A percentile compares a stretch with the other conserved stretches of the same genome.
phyloP scores from a whole-genome alignment of 371 early-diverging fungal genomes.

The Rhizopus delemar region DNA sequence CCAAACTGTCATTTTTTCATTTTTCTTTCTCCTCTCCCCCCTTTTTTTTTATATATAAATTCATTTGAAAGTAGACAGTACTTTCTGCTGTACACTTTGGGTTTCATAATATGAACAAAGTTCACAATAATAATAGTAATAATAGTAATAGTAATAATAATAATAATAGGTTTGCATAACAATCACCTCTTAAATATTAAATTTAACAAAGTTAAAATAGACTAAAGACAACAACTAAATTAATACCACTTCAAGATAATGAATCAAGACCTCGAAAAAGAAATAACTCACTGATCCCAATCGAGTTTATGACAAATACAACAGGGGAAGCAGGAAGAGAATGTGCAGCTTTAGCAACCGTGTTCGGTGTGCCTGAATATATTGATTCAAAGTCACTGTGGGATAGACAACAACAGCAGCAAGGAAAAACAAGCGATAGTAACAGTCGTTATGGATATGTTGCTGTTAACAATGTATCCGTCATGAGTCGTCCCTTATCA shows the following conservation, averaged over 20 bases:
- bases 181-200: too few species aligned
- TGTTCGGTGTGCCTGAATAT: slow-evolving; percentile 54
- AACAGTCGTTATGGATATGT: slow-evolving; percentile 16
- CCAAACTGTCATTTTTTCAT: neutral
- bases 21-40: neutral
- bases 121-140: too few species aligned
- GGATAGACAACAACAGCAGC: slow-evolving; percentile 34
- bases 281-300: slow-evolving; percentile 45
- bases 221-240: slow-evolving; percentile 5
- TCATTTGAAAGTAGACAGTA: too few species aligned
- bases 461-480: slow-evolving; percentile 14
- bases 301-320: slow-evolving; percentile 39
- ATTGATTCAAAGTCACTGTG: slow-evolving; percentile 48
- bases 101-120: too few species aligned
- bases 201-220: too few species aligned
- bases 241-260: slow-evolving; percentile 24
- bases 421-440: slow-evolving; percentile 4
- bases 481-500: slow-evolving; percentile 12
- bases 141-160: too few species aligned
- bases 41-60: neutral
- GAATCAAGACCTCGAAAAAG: slow-evolving; percentile 33
- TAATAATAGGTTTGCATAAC: too few species aligned
- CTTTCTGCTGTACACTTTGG: too few species aligned
- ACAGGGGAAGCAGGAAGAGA: slow-evolving; percentile 42
- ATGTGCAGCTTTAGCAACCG: slow-evolving; percentile 50